These are phyloP conservation scores for Pyrenula massariospora DNA, from an alignment of 495 filamentous ascomycete genomes.

Conservation along the genomic window DNA sequence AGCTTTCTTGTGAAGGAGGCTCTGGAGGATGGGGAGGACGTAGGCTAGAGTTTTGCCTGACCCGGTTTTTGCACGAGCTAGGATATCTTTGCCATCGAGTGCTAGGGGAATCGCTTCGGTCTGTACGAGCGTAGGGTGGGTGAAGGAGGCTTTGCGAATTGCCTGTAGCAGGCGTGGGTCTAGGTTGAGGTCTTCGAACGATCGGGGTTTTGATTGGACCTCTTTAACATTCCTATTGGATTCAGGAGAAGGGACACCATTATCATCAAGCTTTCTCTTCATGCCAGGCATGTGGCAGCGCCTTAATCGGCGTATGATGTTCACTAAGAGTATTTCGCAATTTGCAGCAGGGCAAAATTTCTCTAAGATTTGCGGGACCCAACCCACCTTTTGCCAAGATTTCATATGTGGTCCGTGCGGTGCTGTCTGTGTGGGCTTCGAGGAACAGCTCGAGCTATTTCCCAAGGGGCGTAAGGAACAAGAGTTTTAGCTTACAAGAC, in stretches of 20 bases:
- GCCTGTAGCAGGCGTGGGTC: slow-evolving; percentile 80
- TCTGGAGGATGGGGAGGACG: slow-evolving; percentile 75
- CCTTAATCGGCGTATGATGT: no score
- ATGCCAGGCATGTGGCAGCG: slow-evolving; percentile 24
- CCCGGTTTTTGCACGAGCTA: slow-evolving; percentile 79
- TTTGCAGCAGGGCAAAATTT: no score
- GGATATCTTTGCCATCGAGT: slow-evolving; percentile 80
- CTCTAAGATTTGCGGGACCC: no score
- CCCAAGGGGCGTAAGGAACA: no score
- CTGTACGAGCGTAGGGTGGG: slow-evolving; percentile 77
- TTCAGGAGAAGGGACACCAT: slow-evolving; percentile 37
- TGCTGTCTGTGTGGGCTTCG: no score
- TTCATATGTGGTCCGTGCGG: no score
- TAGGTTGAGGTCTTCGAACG: slow-evolving; percentile 48
- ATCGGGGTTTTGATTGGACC: not conserved
- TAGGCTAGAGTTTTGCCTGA: slow-evolving; percentile 98
- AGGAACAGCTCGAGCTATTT: no score
- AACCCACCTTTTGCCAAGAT: no score
- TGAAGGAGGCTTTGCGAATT: slow-evolving; percentile 71
- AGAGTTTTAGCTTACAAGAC: no score
- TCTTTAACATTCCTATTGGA: slow-evolving; percentile 11
- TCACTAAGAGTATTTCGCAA: no score
- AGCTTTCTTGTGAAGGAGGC: slow-evolving; percentile 64
- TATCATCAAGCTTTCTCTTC: slow-evolving; percentile 54
- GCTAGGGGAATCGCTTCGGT: slow-evolving; percentile 78